Percentiles rank a stretch among this genome's conserved stretches.
phyloP scores from a whole-genome alignment of 139 green algal species.

The Nannochloris sp. region DNA sequence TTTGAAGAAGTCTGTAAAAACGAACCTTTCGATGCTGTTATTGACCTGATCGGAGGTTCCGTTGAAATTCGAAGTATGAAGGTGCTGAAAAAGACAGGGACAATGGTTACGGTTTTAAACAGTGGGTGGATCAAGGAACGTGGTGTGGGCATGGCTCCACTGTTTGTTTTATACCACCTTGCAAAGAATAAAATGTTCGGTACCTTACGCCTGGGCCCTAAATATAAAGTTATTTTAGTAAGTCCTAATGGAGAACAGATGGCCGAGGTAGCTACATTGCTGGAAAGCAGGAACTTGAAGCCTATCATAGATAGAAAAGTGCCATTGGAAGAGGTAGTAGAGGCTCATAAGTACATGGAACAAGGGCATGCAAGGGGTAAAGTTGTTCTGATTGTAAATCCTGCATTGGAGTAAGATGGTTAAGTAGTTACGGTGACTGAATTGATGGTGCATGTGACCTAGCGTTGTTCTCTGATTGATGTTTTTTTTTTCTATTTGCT shows the following conservation, averaged over 20 bases:
- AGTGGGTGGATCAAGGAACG: neutral
- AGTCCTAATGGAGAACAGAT: neutral
- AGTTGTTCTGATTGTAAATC: constrained; percentile 20
- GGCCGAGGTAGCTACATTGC: constrained; percentile 11
- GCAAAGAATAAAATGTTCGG: neutral
- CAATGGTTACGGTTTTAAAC: neutral
- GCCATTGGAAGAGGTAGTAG: constrained; percentile 15
- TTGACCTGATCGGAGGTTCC: constrained; percentile 13
- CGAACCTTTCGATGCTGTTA: neutral
- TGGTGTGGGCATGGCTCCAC: neutral
- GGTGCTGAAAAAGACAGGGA: constrained; percentile 3
- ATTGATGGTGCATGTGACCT: too few relatives aligned
- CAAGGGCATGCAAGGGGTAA: constrained; percentile 32
- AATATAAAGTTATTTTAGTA: constrained; percentile 11
- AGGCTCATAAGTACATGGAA: constrained; percentile 32
- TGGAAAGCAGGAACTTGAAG: constrained; percentile 20
- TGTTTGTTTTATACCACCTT: neutral
- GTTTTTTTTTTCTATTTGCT: too few relatives aligned
- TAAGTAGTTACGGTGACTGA: too few relatives aligned
- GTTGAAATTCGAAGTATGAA: constrained; percentile 11
- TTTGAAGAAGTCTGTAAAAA: neutral
- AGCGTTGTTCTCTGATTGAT: too few relatives aligned
- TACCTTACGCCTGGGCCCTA: constrained; percentile 6
- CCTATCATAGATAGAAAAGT: constrained; percentile 22
- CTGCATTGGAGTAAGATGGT: too few relatives aligned